phyloP scores from a whole-genome alignment of 371 early-diverging fungal genomes.

The Mortierella sp. region DNA sequence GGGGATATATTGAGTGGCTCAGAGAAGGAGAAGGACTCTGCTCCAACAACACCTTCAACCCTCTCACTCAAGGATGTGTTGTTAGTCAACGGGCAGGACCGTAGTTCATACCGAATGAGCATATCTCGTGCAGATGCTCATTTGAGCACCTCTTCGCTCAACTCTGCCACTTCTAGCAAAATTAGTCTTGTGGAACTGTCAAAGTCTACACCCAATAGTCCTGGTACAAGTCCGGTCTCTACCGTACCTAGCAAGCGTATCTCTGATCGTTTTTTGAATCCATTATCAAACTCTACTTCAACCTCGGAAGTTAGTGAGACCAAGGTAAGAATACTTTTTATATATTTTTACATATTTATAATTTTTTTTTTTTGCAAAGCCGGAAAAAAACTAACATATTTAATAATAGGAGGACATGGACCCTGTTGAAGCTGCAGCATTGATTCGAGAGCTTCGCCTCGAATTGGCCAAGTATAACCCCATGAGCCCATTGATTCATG shows the following conservation, averaged over 20 bases:
- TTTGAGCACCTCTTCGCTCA: slow-evolving; percentile 33
- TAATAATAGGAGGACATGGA: slow-evolving; percentile 20
- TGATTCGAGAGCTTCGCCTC: slow-evolving; percentile 38
- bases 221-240: slow-evolving; percentile 4
- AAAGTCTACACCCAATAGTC: slow-evolving; percentile 17
- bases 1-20: slow-evolving; percentile 35
- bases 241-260: slow-evolving; percentile 4
- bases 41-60: slow-evolving; percentile 12
- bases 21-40: slow-evolving; percentile 11
- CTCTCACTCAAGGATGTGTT: slow-evolving; percentile 27
- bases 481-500: slow-evolving; percentile 41
- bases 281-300: slow-evolving; percentile 14
- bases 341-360: background rate
- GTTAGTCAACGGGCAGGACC: slow-evolving; percentile 27
- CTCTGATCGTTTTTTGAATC: slow-evolving; percentile 17
- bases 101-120: slow-evolving; percentile 33
- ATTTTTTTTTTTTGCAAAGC: too few species aligned
- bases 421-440: slow-evolving; percentile 16
- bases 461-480: slow-evolving; percentile 46
- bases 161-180: slow-evolving; percentile 5
- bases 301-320: slow-evolving; percentile 1
- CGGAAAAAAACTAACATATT: too few species aligned
- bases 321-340: background rate
- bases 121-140: slow-evolving; percentile 28
- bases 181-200: slow-evolving; percentile 10